Percentiles rank a stretch among this genome's conserved stretches.
Conservation (phyloP, 495 filamentous ascomycete genomes). For the Massariosphaeria phaeospora region DNA sequence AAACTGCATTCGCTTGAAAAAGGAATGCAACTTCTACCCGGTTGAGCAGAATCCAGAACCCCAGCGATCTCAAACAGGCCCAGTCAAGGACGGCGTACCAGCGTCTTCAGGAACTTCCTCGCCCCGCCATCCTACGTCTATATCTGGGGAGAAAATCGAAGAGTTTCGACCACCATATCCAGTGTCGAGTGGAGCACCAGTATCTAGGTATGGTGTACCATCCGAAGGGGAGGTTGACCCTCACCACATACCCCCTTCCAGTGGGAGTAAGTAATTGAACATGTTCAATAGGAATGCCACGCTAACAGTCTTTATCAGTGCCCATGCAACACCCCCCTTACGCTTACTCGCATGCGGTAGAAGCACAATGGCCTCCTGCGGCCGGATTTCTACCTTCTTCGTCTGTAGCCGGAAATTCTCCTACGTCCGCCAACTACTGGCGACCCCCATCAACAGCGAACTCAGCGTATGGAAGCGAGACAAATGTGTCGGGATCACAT, state of each 20-base stretch:
- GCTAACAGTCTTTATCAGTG: constrained; percentile 21
- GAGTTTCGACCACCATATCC: constrained; percentile 27
- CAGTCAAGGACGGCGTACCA: constrained; percentile 24
- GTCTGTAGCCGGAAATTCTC: constrained; percentile 19
- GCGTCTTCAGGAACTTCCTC: constrained; percentile 34
- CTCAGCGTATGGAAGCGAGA: constrained; percentile 28
- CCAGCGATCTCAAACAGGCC: constrained; percentile 21
- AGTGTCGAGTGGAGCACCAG: background rate
- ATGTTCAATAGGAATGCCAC: background rate
- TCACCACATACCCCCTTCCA: constrained; percentile 1
- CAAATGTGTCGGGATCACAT: constrained; percentile 28
- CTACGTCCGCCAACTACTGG: constrained; percentile 29
- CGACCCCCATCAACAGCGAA: constrained; percentile 25
- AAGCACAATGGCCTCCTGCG: constrained; percentile 24
- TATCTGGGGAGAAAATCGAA: constrained; percentile 17
- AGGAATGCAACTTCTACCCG: constrained; percentile 90
- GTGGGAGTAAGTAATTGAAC: constrained; percentile 12
- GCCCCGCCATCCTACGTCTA: constrained; percentile 19
- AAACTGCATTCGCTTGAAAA: constrained; percentile 94
- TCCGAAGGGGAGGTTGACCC: constrained; percentile 21
- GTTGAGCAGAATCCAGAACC: constrained; percentile 69
- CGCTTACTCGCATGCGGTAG: constrained; percentile 21
- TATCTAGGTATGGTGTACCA: constrained; percentile 16
- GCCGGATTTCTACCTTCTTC: constrained; percentile 23
- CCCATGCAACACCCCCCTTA: constrained; percentile 23